Evolutionary conservation across 106 monocot species (phyloP).

Genomic region (Phalaenopsis aphrodite): DNA sequence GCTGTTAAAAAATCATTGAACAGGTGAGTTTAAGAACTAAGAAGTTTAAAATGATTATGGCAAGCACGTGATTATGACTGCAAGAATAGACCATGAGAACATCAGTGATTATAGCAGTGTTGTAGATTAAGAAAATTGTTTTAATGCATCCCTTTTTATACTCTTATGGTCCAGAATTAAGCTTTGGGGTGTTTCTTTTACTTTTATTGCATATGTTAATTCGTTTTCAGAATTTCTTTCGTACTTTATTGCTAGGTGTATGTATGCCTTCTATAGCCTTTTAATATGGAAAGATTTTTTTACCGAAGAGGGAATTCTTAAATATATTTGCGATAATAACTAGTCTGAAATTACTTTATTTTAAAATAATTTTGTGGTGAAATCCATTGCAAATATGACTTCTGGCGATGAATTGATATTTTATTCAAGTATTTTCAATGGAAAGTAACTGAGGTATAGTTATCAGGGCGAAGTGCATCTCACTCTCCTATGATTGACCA

Average conservation of each 20-base stretch:
- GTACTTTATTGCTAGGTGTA: neutral
- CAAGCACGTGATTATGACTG: neutral
- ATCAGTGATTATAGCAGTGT: neutral
- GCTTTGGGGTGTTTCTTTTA: neutral
- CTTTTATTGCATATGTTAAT: neutral
- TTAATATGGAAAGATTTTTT: neutral
- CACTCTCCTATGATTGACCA: too few relatives aligned
- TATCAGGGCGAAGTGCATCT: too few relatives aligned
- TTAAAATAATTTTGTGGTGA: neutral
- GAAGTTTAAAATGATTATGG: neutral
- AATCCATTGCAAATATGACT: neutral
- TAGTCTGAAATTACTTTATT: neutral
- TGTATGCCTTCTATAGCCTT: neutral
- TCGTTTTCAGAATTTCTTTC: neutral
- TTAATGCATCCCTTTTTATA: neutral
- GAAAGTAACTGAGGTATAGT: neutral
- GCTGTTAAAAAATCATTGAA: neutral
- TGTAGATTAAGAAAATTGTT: neutral
- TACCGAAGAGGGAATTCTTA: neutral
- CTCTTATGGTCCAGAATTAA: neutral
- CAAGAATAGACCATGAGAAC: neutral
- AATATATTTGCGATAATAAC: neutral
- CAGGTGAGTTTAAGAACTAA: neutral
- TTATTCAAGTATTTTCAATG: neutral
- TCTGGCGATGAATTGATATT: neutral